Percentiles rank a stretch among this genome's conserved stretches.
These are phyloP conservation scores for Oryza punctata DNA, from an alignment of 176 grass and related monocot species.

Conservation along the genomic window DNA sequence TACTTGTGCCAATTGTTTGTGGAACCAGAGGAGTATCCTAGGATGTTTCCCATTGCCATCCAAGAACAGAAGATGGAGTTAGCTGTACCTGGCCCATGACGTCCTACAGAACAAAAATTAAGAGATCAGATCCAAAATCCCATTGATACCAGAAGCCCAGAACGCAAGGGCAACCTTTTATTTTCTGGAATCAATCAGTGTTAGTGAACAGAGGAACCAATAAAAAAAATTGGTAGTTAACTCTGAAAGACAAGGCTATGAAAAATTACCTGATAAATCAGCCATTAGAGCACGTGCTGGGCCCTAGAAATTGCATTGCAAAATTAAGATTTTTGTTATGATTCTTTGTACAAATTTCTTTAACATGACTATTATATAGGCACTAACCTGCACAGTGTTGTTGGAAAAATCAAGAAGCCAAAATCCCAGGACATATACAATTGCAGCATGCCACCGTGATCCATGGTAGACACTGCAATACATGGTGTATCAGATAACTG, in stretches of 20 bases:
- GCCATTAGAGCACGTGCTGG: slow-evolving; percentile 89
- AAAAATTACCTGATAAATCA: slow-evolving; percentile 72
- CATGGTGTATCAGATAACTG: slow-evolving; percentile 17
- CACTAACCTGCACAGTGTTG: slow-evolving; percentile 80
- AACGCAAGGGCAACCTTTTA: neutral
- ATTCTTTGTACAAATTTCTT: neutral
- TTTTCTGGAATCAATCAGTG: neutral
- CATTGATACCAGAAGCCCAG: neutral
- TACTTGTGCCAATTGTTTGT: slow-evolving; percentile 80
- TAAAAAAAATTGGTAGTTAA: neutral
- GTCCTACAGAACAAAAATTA: slow-evolving; percentile 35
- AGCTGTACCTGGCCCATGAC: slow-evolving; percentile 69
- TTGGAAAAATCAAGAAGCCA: slow-evolving; percentile 96
- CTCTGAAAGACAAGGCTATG: neutral
- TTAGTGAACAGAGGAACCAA: slow-evolving; percentile 2
- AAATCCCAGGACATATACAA: slow-evolving; percentile 88
- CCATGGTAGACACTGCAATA: slow-evolving; percentile 69
- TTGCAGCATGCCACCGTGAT: slow-evolving; percentile 75
- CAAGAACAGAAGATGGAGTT: slow-evolving; percentile 95
- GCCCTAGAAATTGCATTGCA: slow-evolving; percentile 47
- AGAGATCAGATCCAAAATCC: slow-evolving; percentile 26
- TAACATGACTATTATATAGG: neutral
- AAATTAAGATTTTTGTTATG: slow-evolving; percentile 4
- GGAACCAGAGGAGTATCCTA: slow-evolving; percentile 91
- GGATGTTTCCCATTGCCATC: slow-evolving; percentile 97